Evolutionary conservation across 306 rosid genomes (phyloP).

Genomic region (Carpinus fangiana): DNA sequence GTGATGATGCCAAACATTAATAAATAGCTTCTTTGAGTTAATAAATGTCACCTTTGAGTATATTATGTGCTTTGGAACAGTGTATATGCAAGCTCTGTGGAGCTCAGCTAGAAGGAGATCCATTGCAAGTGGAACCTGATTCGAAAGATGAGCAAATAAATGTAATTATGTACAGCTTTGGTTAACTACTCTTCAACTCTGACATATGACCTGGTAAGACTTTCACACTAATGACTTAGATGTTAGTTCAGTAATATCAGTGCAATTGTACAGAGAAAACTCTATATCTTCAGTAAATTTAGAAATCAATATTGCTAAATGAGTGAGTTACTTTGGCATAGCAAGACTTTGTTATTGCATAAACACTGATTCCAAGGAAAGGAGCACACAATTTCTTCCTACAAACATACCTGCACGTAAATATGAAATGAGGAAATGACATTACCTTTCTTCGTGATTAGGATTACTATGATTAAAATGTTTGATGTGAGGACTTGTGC

Average conservation of each 20-base stretch:
- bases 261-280: neutral
- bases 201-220: neutral
- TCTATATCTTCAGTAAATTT: neutral
- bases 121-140: conserved; percentile 71
- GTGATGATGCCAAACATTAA: neutral
- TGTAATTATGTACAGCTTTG: neutral
- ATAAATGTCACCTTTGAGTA: conserved; percentile 53
- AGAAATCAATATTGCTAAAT: neutral
- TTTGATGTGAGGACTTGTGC: neutral
- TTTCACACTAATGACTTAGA: neutral
- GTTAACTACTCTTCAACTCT: neutral
- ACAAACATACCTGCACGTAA: neutral
- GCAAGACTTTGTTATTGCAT: neutral
- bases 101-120: conserved; percentile 88
- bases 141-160: conserved; percentile 24
- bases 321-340: neutral
- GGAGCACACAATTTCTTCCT: neutral
- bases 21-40: neutral
- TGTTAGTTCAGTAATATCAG: neutral
- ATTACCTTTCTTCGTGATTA: neutral
- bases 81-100: conserved; percentile 74
- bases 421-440: neutral
- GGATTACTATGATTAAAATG: neutral
- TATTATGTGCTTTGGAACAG: conserved; percentile 79
- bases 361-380: neutral